Percentiles rank a stretch among this genome's conserved stretches.
Conservation (phyloP, 2,329 filamentous ascomycete genomes). For the Drechslerella coelobrocha region DNA sequence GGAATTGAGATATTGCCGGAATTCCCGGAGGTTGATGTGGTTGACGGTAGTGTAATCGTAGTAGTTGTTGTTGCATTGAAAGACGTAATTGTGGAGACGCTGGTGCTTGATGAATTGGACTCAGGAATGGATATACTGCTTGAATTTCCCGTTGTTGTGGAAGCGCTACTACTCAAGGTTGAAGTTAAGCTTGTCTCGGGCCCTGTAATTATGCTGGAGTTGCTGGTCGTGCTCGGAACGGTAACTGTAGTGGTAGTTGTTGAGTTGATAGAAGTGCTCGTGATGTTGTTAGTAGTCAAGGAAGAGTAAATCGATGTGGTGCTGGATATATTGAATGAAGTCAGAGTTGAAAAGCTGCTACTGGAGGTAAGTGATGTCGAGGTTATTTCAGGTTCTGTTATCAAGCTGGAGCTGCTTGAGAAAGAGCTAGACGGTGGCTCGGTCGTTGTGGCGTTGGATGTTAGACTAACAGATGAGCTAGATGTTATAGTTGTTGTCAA, state of each 20-base stretch:
- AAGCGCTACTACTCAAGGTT: background rate
- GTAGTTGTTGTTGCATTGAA: constrained; percentile 38
- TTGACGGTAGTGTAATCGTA: background rate
- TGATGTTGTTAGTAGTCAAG: background rate
- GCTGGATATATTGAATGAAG: background rate
- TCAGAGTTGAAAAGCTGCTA: background rate
- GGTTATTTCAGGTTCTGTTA: background rate
- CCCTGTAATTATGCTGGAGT: background rate
- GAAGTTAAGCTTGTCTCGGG: too few species aligned
- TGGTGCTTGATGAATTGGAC: constrained; percentile 17
- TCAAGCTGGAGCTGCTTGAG: background rate
- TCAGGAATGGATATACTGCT: constrained; percentile 3
- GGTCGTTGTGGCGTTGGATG: too few species aligned
- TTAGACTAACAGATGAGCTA: too few species aligned
- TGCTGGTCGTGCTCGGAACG: background rate
- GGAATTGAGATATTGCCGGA: constrained; percentile 5
- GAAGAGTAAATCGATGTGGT: background rate
- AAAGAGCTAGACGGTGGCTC: background rate
- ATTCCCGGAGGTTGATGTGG: background rate
- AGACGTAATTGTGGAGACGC: constrained; percentile 16
- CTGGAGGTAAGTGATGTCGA: background rate
- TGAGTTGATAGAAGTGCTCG: background rate
- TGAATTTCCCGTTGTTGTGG: background rate
- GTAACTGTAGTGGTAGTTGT: background rate
- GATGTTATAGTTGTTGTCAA: too few species aligned